phyloP scores from a whole-genome alignment of 176 grass and related monocot species.

The Poa annua region DNA sequence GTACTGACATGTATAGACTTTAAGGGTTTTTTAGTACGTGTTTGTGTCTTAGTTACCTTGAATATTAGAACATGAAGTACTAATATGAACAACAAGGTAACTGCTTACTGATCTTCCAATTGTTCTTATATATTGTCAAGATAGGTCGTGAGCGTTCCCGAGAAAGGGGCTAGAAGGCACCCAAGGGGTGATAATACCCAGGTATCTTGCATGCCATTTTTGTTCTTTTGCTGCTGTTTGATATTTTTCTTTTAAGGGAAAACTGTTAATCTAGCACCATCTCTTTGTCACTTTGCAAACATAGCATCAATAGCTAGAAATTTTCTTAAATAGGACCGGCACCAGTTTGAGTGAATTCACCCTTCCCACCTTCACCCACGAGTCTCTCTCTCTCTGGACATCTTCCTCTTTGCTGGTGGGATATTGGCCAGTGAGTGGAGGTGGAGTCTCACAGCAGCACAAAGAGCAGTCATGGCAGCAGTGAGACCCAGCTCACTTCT shows the following conservation, averaged over 20 bases:
- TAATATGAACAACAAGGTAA: background rate
- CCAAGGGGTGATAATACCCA: constrained; percentile 77
- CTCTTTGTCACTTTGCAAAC: background rate
- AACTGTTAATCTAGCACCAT: background rate
- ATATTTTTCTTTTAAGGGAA: background rate
- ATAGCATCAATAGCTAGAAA: background rate
- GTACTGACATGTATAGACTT: background rate
- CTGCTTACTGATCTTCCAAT: constrained; percentile 25
- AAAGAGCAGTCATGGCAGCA: background rate
- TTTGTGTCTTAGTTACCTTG: background rate
- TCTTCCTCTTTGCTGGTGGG: background rate
- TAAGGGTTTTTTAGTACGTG: background rate
- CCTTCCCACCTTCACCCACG: background rate
- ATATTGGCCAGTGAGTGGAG: background rate
- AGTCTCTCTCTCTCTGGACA: background rate
- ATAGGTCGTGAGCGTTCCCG: constrained; percentile 85
- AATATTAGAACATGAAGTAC: constrained; percentile 9
- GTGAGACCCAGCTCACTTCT: background rate
- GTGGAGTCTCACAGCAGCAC: background rate
- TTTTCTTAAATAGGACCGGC: background rate
- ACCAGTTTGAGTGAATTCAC: background rate
- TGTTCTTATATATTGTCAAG: constrained; percentile 46
- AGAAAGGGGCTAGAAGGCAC: constrained; percentile 84
- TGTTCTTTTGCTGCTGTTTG: background rate
- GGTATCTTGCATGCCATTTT: constrained; percentile 38